Base-by-base conservation (phyloP, 768 basidiomycete genomes). In the Leccinum imitatum region DNA sequence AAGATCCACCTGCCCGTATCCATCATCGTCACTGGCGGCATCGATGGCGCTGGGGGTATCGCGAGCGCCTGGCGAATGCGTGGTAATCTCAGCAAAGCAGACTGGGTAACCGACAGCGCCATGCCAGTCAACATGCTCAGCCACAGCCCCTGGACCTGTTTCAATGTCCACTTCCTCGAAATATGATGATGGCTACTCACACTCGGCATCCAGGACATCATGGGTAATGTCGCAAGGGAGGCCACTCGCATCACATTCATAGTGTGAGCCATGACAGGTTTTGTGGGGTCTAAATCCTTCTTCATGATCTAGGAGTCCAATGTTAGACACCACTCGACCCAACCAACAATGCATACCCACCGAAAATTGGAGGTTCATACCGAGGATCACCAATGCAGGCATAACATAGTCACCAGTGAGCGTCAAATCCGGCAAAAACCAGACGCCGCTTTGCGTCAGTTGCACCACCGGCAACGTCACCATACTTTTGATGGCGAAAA, bases 401-500 rank as follows among this genome's bases (percentile, higher is more conserved):
- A 98, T 77, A 23, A 90, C 73, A 65, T 83, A 89, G 54, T 82
- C 85, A 13, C 94, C 93, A 69, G 93, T 91, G n/a, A 80, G 71
- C 0, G 93, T 93, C 63, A 98, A 75, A 73, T 98, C 90, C 0
- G 86, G 85, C 41, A 95, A 71, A 75, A 87, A 85, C 50, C 73
- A 78, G 31, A 93, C 71, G 0, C 95, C 94, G 59, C 91, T 93
- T 61, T 86, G 77, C 63, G 82, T 80, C 67, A 98, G 71, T 76
- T 93, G 93, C 56, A 80, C 80, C 19, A 97, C 73, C 0, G 92
- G 91, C 50, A 87, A 71, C 53, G 80, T 77, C 65, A 87, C 87
- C 78, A 98, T 81, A 51, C 76, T 77, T 74, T 85, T 85, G 57
- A 96, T 71, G 17, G 84, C 92, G 64, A 93, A 87, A 81, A 98